Evolutionary conservation across 169 alveolate species (phyloP), one percentile per base, ranked within the genome.

Genomic region (Blepharisma undulans): DNA sequence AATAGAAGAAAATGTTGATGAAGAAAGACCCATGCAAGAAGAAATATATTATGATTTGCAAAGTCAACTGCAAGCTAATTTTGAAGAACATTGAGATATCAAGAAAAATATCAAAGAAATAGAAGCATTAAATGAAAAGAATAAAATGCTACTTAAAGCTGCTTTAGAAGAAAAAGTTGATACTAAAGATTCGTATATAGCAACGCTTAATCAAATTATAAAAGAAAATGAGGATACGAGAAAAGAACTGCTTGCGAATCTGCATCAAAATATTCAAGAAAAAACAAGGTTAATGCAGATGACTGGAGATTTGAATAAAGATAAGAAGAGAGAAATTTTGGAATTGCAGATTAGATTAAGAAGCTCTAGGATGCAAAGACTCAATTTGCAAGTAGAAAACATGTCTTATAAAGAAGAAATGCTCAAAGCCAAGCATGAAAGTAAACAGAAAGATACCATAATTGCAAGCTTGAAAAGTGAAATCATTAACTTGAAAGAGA

Each of bases 71-170:
- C 36, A 27, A 79, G 87, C 34, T 22, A 86, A 86, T 61, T 66
- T 86, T 33, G 90, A 86, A 86, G 90, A 86, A 25, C 82, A 72
- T 10, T 86, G 90, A 66, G 90, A 86, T 7, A 60, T 86, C 14
- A 66, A 86, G 72, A 25, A 86, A 86, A 86, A 82, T 10, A 48
- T 86, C 80, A 66, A 36, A 86, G 90, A 86, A 72, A 60, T 86
- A 27, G 80, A 86, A 36, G 25, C 29, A 7, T 29, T 86, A 21
- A 72, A 86, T n/a, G 82, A 86, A 66, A n/a, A 86, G 22, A 86
- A 86, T 34, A 82, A 82, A 82, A 3, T 7, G 1, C 30, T 34
- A 7, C 10, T 21, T 2, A 33, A 30, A 33, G 10, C 29, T 60
- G 33, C 33, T 3, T 21, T 22, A 21, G 89, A 34, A 34, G 77